phyloP scores from a whole-genome alignment of 768 basidiomycete genomes.

The Leccinum broughii region DNA sequence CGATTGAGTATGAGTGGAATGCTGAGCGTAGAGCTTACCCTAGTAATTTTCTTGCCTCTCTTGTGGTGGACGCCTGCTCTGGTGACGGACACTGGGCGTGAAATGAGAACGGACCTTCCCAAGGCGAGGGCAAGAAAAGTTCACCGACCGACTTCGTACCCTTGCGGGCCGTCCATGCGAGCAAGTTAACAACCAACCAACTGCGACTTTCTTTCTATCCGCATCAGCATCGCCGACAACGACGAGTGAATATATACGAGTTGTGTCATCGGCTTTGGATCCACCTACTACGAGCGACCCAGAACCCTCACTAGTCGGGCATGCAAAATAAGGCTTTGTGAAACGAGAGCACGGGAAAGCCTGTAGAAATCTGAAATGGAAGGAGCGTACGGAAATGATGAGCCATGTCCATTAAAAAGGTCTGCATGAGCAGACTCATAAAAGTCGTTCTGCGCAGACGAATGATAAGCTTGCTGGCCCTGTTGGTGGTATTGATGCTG shows the following conservation, averaged over 20 bases:
- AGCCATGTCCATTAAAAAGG: constrained; percentile 23
- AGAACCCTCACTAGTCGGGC: not conserved
- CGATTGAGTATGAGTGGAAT: constrained; percentile 13
- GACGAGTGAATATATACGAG: constrained; percentile 38
- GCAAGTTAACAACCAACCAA: constrained; percentile 8
- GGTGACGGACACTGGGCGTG: constrained; percentile 48
- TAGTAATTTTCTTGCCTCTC: constrained; percentile 46
- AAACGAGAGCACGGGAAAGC: not conserved
- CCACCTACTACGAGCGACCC: constrained; percentile 24
- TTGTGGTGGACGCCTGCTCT: constrained; percentile 48
- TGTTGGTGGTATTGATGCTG: constrained; percentile 29
- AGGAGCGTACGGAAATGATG: not conserved
- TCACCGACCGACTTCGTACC: constrained; percentile 46
- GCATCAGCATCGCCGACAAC: no score
- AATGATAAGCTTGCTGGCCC: constrained; percentile 17
- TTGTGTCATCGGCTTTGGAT: constrained; percentile 35
- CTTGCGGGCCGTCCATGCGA: constrained; percentile 26
- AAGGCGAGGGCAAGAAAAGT: not conserved
- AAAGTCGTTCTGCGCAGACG: constrained; percentile 29
- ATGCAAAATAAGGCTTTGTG: no score
- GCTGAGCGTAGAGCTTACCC: constrained; percentile 41
- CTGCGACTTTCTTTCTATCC: no score
- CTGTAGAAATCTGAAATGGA: constrained; percentile 11
- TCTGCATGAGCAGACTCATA: constrained; percentile 37
- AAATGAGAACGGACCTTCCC: constrained; percentile 1